These are phyloP conservation scores for Poronia punctata DNA, from an alignment of 495 filamentous ascomycete genomes.

Conservation along the genomic window DNA sequence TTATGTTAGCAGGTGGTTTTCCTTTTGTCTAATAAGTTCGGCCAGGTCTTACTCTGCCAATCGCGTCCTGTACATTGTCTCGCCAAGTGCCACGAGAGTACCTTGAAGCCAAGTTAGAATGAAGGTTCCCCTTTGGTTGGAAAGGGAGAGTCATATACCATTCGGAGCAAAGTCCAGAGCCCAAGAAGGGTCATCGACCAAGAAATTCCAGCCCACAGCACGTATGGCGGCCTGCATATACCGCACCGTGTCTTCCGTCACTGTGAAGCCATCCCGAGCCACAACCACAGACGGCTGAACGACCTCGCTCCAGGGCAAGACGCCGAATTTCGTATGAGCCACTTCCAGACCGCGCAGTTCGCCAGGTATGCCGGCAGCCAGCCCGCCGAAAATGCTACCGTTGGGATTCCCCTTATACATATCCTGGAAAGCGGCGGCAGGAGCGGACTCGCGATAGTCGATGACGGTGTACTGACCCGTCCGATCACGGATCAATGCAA, in stretches of 20 bases:
- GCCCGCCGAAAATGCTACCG: conserved; percentile 34
- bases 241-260: conserved; percentile 59
- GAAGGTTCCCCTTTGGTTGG: neutral
- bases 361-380: conserved; percentile 63
- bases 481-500: conserved; percentile 63
- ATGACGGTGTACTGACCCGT: conserved; percentile 65
- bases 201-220: conserved; percentile 45
- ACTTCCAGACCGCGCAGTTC: conserved; percentile 73
- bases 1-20: conserved; percentile 1
- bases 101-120: conserved; percentile 17
- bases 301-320: conserved; percentile 59
- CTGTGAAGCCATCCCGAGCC: conserved; percentile 64
- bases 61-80: conserved; percentile 69
- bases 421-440: conserved; percentile 64
- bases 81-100: conserved; percentile 55
- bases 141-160: conserved; percentile 20
- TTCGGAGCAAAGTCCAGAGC: conserved; percentile 85
- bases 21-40: neutral
- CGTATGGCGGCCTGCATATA: conserved; percentile 50
- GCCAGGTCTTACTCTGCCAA: conserved; percentile 52
- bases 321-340: conserved; percentile 53
- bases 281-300: conserved; percentile 65
- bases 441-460: conserved; percentile 83
- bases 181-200: conserved; percentile 67
- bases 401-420: conserved; percentile 57